Evolutionary conservation across 129 eudicot genomes (phyloP).

Genomic region (Centrapalus pauciflorus): DNA sequence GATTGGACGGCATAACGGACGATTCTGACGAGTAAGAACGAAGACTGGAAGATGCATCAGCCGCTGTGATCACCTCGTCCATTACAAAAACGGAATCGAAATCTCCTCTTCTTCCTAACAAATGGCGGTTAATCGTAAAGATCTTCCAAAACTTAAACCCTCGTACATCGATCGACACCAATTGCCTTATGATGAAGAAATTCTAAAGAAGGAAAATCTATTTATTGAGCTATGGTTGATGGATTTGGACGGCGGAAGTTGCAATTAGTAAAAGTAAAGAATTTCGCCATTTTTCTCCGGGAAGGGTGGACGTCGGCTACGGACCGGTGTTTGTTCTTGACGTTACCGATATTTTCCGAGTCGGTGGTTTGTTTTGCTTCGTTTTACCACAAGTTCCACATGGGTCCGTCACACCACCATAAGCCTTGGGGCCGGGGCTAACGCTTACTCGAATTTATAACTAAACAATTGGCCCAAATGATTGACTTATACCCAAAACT

Average conservation of each 20-base stretch:
- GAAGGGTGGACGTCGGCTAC: constrained; percentile 22
- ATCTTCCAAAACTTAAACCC: constrained; percentile 23
- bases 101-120: not conserved
- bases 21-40: constrained; percentile 45
- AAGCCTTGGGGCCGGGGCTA: too few relatives aligned
- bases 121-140: constrained; percentile 4
- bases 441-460: too few relatives aligned
- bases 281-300: constrained; percentile 10
- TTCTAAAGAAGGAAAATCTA: not conserved
- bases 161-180: constrained; percentile 2
- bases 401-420: not conserved
- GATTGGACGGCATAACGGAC: constrained; percentile 45
- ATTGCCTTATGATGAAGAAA: not conserved
- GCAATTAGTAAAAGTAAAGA: not conserved
- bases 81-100: constrained; percentile 16
- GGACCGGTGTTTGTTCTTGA: constrained; percentile 3
- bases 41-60: constrained; percentile 55
- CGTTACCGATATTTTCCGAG: not conserved
- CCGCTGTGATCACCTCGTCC: constrained; percentile 62
- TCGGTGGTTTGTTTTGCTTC: not conserved
- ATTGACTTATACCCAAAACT: too few relatives aligned
- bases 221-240: not conserved
- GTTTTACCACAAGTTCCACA: not conserved
- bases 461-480: too few relatives aligned
- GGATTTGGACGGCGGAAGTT: constrained; percentile 8